These are phyloP conservation scores for Salvia sclarea DNA, from an alignment of 305 asterid species.

Conservation along the genomic window DNA sequence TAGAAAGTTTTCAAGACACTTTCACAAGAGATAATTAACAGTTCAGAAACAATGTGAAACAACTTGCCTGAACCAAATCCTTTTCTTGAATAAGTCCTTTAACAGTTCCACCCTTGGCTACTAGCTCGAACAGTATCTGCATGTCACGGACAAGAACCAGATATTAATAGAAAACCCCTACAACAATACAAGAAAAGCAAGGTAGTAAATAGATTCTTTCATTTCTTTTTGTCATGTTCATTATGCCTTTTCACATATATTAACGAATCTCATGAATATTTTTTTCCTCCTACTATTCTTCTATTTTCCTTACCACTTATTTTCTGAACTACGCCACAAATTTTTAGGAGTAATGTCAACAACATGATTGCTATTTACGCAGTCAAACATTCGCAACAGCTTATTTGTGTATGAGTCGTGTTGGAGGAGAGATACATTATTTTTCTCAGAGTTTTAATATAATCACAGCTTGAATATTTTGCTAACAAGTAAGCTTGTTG, in stretches of 20 bases:
- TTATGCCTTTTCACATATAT: neutral
- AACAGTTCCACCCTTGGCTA: slow-evolving; percentile 93
- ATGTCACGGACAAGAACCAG: slow-evolving; percentile 23
- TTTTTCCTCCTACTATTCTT: too few species aligned
- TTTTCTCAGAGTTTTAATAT: neutral
- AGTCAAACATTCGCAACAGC: neutral
- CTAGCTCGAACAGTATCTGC: slow-evolving; percentile 85
- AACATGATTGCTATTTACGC: neutral
- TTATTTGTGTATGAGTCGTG: neutral
- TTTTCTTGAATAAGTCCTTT: slow-evolving; percentile 86
- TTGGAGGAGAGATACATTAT: neutral
- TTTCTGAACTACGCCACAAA: neutral
- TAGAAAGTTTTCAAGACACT: neutral
- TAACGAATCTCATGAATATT: too few species aligned
- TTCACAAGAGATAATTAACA: slow-evolving; percentile 8
- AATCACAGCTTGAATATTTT: neutral
- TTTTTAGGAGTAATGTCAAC: neutral
- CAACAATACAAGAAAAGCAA: neutral
- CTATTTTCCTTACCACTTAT: neutral
- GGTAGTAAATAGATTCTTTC: neutral
- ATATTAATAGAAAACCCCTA: neutral
- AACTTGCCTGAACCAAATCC: slow-evolving; percentile 91
- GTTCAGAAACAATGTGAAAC: slow-evolving; percentile 19
- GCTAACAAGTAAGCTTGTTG: neutral
- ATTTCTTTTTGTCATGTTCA: neutral